These are phyloP conservation scores for Penicillium sp. DNA, from an alignment of 2,329 filamentous ascomycete genomes.

Conservation along the genomic window DNA sequence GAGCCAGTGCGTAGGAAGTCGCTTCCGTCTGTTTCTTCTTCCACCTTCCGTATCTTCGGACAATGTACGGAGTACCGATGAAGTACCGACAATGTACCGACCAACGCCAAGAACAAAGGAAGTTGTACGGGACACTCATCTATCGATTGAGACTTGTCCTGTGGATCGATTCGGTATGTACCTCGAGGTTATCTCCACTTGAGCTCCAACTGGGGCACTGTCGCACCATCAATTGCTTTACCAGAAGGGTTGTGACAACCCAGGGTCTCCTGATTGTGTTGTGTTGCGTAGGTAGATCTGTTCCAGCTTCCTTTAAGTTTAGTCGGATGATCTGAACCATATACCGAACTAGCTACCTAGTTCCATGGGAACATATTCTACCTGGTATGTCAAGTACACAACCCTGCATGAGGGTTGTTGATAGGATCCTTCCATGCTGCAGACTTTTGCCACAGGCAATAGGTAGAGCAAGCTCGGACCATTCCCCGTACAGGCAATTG, in stretches of 20 bases:
- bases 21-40: not conserved
- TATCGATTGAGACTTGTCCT: conserved; percentile 1
- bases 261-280: not conserved
- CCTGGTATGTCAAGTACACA: not conserved
- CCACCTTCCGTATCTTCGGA: not conserved
- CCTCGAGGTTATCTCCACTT: conserved; percentile 3
- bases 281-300: not conserved
- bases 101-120: not conserved
- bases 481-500: not conserved
- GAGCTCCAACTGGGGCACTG: conserved; percentile 7
- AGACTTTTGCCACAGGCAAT: not conserved
- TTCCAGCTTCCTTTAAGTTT: not conserved
- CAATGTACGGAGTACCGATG: too few species aligned
- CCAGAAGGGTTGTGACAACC: not conserved
- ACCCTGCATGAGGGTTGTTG: not conserved
- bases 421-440: not conserved
- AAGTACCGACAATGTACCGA: not conserved
- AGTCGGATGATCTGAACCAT: not conserved
- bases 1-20: too few species aligned
- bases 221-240: conserved; percentile 18
- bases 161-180: conserved; percentile 12
- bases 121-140: not conserved
- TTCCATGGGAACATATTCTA: not conserved
- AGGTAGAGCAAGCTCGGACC: not conserved
- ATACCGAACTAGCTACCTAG: not conserved